These are phyloP conservation scores for Melastoma malabathricum DNA, from an alignment of 345 rosid species.

Conservation along the genomic window DNA sequence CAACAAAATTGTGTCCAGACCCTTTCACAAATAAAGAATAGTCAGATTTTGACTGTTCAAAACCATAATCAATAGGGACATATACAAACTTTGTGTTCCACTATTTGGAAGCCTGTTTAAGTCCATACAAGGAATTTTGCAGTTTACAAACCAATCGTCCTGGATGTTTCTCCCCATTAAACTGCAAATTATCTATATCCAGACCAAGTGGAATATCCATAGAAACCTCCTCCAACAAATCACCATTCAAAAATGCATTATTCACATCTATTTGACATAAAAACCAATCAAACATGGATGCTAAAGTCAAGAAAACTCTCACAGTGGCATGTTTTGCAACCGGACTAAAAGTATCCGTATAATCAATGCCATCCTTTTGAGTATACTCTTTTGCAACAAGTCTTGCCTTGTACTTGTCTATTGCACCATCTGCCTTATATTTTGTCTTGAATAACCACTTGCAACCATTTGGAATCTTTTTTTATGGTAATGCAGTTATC, in stretches of 20 bases:
- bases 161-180: too few species aligned
- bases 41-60: too few species aligned
- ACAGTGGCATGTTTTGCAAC: not conserved
- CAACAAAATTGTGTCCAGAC: too few species aligned
- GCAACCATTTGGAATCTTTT: not conserved
- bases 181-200: too few species aligned
- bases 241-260: not conserved
- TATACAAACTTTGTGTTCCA: too few species aligned
- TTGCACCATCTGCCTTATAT: not conserved
- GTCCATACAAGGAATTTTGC: too few species aligned
- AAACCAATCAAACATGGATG: not conserved
- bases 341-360: not conserved
- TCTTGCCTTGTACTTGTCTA: not conserved
- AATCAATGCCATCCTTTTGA: not conserved
- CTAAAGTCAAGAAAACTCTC: not conserved
- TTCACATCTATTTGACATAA: not conserved
- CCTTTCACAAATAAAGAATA: too few species aligned
- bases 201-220: not conserved
- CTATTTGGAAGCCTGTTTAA: too few species aligned
- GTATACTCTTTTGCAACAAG: not conserved
- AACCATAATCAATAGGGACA: too few species aligned
- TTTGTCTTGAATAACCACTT: conserved; percentile 4
- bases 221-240: not conserved
- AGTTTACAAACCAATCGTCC: too few species aligned
- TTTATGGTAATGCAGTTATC: not conserved